A percentile compares a stretch with the other conserved stretches of the same genome.
phyloP scores from a whole-genome alignment of 2,329 filamentous ascomycete species.

The Coniella lustricola region DNA sequence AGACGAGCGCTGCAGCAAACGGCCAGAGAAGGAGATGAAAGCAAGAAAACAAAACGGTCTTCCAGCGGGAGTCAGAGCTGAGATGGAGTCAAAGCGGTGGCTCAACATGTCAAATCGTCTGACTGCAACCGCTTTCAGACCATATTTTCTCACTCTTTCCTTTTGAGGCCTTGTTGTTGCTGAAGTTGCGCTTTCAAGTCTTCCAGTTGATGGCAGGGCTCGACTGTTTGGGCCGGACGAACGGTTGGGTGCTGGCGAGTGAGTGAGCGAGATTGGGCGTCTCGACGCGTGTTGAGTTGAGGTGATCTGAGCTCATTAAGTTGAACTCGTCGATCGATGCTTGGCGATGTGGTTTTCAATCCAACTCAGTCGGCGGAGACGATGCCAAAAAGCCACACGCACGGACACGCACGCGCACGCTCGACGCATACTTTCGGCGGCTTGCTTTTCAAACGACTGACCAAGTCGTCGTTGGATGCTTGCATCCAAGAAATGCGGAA shows the following conservation, averaged over 20 bases:
- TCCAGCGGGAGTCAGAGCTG: background rate
- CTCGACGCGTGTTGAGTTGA: slow-evolving; percentile 9
- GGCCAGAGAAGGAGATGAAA: no score
- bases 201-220: background rate
- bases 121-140: background rate
- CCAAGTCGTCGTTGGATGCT: background rate
- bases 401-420: background rate
- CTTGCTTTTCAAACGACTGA: no score
- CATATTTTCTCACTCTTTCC: no score
- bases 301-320: slow-evolving; percentile 2
- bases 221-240: background rate
- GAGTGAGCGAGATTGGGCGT: no score
- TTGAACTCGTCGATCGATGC: background rate
- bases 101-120: background rate
- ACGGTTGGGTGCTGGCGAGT: background rate
- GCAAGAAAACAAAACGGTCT: no score
- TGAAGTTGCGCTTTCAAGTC: background rate
- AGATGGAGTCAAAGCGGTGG: background rate
- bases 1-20: no score
- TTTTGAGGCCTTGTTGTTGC: no score
- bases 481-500: slow-evolving; percentile 5
- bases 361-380: slow-evolving; percentile 7
- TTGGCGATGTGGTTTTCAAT: no score
- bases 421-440: slow-evolving; percentile 6
- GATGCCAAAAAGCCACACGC: background rate